These are phyloP conservation scores for Apiospora arundinis DNA, from an alignment of 2,329 filamentous ascomycete species.

Conservation along the genomic window DNA sequence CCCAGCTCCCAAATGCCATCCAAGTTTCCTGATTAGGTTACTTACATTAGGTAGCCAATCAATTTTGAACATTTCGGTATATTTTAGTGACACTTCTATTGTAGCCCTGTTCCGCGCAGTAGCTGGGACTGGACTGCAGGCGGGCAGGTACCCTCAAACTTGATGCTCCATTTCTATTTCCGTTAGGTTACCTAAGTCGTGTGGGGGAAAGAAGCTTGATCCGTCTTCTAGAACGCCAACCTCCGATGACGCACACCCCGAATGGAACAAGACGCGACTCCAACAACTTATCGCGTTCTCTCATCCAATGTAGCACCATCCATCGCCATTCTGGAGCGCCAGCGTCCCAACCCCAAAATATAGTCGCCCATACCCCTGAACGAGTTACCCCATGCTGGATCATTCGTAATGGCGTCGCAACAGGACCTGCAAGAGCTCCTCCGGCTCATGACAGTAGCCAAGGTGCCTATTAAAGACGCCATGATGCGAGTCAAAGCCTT, in stretches of 20 bases:
- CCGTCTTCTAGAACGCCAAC: background rate
- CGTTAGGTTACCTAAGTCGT: background rate
- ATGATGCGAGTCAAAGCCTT: conserved; percentile 65
- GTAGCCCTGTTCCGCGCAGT: no score
- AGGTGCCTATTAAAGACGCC: conserved; percentile 63
- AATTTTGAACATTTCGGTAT: no score
- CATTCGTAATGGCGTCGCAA: conserved; percentile 56
- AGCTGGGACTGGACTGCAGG: no score
- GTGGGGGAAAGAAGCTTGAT: conserved; percentile 6
- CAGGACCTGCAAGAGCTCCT: conserved; percentile 67
- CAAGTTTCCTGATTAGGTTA: background rate
- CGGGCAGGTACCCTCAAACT: background rate
- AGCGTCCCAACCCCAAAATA: background rate
- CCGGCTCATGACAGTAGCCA: conserved; percentile 64
- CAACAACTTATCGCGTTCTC: background rate
- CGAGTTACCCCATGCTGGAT: background rate
- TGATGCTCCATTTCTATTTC: background rate
- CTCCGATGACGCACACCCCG: background rate
- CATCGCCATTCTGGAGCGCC: background rate
- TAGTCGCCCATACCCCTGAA: background rate
- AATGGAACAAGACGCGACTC: background rate
- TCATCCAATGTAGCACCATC: background rate
- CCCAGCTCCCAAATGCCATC: no score
- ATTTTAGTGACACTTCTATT: no score
- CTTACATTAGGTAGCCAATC: no score